Percentiles rank a stretch among this genome's conserved stretches.
Conservation (phyloP, 1,284 basidiomycete species). For the Malassezia japonica region DNA sequence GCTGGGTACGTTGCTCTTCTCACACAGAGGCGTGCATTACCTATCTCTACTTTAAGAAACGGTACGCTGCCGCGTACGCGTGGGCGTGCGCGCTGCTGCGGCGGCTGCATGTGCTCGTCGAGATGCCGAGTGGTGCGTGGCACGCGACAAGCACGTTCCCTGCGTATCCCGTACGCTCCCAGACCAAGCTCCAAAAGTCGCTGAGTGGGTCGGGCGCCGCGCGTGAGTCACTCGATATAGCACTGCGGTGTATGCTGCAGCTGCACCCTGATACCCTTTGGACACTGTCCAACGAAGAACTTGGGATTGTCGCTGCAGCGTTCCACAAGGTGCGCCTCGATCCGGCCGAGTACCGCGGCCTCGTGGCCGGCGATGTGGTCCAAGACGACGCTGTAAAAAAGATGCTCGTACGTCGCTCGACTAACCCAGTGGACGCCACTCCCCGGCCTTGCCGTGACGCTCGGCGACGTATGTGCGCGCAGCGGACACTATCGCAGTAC, state of each 20-base stretch:
- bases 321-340: not conserved
- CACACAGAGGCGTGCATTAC: not conserved
- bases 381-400: not conserved
- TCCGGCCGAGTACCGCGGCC: not conserved
- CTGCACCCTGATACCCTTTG: not conserved
- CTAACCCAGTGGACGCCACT: conserved; percentile 8
- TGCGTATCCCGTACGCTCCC: not conserved
- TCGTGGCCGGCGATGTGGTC: not conserved
- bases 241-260: conserved; percentile 7
- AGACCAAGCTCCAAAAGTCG: not conserved
- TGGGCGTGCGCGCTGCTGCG: conserved; percentile 5
- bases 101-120: conserved; percentile 3
- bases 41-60: conserved; percentile 1
- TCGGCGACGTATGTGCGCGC: conserved; percentile 11
- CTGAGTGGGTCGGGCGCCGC: not conserved
- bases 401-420: not conserved
- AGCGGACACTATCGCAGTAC: not conserved
- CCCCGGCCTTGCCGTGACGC: conserved; percentile 5
- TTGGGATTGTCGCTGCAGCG: not conserved
- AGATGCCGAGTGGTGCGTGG: not conserved
- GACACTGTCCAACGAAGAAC: not conserved
- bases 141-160: not conserved
- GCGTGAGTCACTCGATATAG: conserved; percentile 10
- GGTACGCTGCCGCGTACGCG: conserved; percentile 1
- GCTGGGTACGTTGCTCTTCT: not conserved